Evolutionary conservation across 108 stramenopile genomes (phyloP), one percentile per base, ranked within the genome.

Genomic region (Conticribra weissflogii): DNA sequence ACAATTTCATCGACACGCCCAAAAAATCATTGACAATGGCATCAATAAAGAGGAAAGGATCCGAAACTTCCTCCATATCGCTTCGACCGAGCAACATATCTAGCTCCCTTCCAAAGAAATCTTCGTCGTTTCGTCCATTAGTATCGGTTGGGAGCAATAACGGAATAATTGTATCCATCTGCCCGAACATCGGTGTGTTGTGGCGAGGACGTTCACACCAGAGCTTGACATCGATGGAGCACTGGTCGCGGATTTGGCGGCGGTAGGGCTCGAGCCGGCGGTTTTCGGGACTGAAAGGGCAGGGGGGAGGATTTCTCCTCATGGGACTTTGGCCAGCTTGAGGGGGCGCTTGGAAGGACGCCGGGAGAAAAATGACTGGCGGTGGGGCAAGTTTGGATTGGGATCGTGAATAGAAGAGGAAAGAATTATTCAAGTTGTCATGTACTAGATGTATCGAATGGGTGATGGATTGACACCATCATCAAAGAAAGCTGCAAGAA

Each of bases 181-280:
- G 36, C 36, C 14, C 21, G 32, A 41, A 34, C 34, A 19, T 34
- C 2, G 18, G 24, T 3, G 34, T 3, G 1, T 16, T 33, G 59
- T 16, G 23, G 15, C n/a, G 33, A 9, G 41, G 47, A 27, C 18
- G 28, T n/a, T n/a, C n/a, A n/a, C n/a, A 29, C 44, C 44, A 25
- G 34, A 50, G 34, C 36, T 9, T 25, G 25, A 31, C 54, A 0
- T 63, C 71, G n/a, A 30, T 41, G 8, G 12, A 34, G 34, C 71
- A 72, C 30, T 34, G 33, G 23, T 72, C 54, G 24, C 71, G 71
- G 15, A 72, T 44, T 31, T 23, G 21, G 31, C 63, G 71, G n/a
- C 71, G 71, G 19, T 55, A 63, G n/a, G 71, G 61, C 32, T 72
- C 71, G 62, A 72, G 71, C 14, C 71, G 71, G 27, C 61, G 62